A percentile compares a stretch with the other conserved stretches of the same genome.
Evolutionary conservation across 148 eudicot species (phyloP).

Genomic region (Dianthus caryophyllus): DNA sequence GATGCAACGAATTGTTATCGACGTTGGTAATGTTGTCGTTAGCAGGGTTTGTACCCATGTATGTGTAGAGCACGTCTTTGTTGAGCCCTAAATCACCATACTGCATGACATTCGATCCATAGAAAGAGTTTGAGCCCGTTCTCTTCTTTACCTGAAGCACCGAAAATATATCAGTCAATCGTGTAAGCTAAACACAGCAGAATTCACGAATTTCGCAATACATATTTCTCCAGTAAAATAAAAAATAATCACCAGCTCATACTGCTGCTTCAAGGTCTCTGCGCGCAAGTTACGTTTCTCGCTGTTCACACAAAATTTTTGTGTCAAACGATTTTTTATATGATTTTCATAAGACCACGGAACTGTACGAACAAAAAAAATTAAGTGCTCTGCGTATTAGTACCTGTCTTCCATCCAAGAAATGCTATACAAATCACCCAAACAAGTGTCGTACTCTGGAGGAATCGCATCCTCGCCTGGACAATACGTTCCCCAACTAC

Average conservation of each 20-base stretch:
- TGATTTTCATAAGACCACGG: background rate
- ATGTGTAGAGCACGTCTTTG: slow-evolving; percentile 46
- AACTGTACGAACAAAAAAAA: too few relatives aligned
- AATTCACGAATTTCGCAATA: too few relatives aligned
- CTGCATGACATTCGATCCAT: slow-evolving; percentile 96
- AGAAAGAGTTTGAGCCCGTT: slow-evolving; percentile 50
- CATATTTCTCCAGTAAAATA: too few relatives aligned
- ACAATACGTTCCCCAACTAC: slow-evolving; percentile 96
- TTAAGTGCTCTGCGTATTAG: too few relatives aligned
- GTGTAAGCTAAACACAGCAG: background rate
- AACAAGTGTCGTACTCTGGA: slow-evolving; percentile 75
- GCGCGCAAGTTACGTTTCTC: slow-evolving; percentile 35
- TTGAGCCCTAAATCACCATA: slow-evolving; percentile 70
- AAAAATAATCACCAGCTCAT: slow-evolving; percentile 40
- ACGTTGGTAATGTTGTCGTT: slow-evolving; percentile 66
- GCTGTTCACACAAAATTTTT: slow-evolving; percentile 26
- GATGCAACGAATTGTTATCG: slow-evolving; percentile 42
- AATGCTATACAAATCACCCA: slow-evolving; percentile 91
- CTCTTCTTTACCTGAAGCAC: slow-evolving; percentile 66
- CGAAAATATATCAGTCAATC: background rate
- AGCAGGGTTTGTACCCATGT: slow-evolving; percentile 93
- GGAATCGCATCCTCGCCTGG: slow-evolving; percentile 78
- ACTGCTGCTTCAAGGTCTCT: slow-evolving; percentile 44
- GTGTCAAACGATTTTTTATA: background rate
- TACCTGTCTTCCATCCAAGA: slow-evolving; percentile 99